Conservation (phyloP, 306 rosid species). For the Lathyrus tuberosus region DNA sequence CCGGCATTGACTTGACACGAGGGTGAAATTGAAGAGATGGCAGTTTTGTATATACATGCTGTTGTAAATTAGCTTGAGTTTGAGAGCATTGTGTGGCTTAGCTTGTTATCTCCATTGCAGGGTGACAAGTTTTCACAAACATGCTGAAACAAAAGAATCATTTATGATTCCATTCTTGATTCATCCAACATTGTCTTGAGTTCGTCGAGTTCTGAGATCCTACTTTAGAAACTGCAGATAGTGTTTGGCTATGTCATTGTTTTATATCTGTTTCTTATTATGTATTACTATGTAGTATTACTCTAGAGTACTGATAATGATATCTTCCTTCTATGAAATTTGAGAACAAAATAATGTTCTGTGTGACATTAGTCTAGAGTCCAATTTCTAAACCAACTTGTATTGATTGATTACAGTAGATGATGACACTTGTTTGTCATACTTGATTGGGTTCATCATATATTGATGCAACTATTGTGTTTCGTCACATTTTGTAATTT, state of each 20-base stretch:
- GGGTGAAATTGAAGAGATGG: conserved; percentile 71
- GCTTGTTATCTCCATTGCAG: conserved; percentile 39
- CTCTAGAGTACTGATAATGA: not conserved
- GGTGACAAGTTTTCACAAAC: conserved; percentile 56
- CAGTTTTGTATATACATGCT: conserved; percentile 72
- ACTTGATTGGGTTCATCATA: not conserved
- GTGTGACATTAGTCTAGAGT: not conserved
- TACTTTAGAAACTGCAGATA: not conserved
- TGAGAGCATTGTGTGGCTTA: conserved; percentile 54
- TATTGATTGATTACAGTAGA: not conserved
- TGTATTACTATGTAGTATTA: not conserved
- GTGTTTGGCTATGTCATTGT: not conserved
- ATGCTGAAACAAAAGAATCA: conserved; percentile 53
- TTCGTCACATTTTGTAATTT: not conserved
- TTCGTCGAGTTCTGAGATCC: not conserved
- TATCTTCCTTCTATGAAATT: not conserved
- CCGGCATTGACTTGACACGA: conserved; percentile 84
- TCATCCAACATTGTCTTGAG: conserved; percentile 1
- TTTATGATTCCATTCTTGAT: conserved; percentile 38
- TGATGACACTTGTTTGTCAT: not conserved
- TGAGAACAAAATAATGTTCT: not conserved
- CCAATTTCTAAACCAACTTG: not conserved
- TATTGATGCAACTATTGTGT: not conserved
- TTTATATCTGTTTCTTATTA: not conserved
- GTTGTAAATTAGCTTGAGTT: conserved; percentile 70